Evolutionary conservation across 192 early-diverging fungal genomes (phyloP).

Genomic region (Coemansia sp.): DNA sequence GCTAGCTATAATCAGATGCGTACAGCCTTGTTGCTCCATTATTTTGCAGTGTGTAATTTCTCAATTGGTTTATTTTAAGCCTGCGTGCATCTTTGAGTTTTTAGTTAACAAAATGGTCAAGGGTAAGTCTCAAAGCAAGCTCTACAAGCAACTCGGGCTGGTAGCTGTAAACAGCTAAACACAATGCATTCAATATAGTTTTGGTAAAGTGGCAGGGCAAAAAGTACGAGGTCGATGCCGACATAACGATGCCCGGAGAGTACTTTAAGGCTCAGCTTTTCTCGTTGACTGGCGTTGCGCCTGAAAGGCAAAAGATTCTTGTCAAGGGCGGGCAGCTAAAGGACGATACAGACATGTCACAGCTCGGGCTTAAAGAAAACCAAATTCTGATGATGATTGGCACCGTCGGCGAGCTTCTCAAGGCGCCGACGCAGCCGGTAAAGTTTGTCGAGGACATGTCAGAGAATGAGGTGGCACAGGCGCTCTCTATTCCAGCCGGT

Average conservation of each 20-base stretch:
- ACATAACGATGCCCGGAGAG: conserved; percentile 68
- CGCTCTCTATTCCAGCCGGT: conserved; percentile 89
- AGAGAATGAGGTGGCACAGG: conserved; percentile 79
- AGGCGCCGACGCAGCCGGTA: conserved; percentile 67
- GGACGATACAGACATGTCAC: conserved; percentile 76
- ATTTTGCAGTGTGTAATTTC: no score
- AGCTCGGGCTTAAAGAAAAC: conserved; percentile 72
- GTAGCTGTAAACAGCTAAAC: neutral
- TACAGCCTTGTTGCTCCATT: no score
- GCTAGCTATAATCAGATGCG: no score
- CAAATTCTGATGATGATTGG: conserved; percentile 89
- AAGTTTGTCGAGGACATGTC: conserved; percentile 94
- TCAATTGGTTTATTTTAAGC: neutral
- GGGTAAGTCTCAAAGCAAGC: conserved; percentile 18
- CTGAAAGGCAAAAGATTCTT: conserved; percentile 92
- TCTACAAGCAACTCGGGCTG: neutral
- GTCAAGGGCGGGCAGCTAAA: conserved; percentile 91
- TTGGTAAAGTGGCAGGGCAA: conserved; percentile 89
- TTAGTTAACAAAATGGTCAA: conserved; percentile 25
- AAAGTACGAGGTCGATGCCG: conserved; percentile 79
- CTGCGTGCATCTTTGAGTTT: conserved; percentile 3
- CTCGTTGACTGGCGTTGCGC: conserved; percentile 86
- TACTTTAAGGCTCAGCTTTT: conserved; percentile 88
- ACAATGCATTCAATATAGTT: conserved; percentile 51
- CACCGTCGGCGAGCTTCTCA: conserved; percentile 89